Conservation (phyloP, 495 filamentous ascomycete species). For the Amniculicola lignicola region DNA sequence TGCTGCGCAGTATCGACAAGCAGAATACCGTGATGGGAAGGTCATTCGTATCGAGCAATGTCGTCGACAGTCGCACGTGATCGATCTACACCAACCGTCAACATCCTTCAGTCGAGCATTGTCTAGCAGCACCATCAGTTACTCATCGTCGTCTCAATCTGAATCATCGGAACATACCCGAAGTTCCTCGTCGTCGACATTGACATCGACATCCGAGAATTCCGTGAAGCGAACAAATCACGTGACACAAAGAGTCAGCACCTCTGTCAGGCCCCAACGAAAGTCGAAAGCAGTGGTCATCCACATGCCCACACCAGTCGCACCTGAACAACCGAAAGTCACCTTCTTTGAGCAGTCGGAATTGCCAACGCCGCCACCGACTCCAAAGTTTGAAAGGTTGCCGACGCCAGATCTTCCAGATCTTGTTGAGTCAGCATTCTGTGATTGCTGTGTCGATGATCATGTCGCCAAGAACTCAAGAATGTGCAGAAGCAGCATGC, state of each 20-base stretch:
- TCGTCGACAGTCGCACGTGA: slow-evolving; percentile 24
- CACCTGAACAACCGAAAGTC: not conserved
- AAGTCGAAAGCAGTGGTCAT: not conserved
- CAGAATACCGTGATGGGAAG: slow-evolving; percentile 20
- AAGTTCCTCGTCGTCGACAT: not conserved
- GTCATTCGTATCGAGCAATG: slow-evolving; percentile 22
- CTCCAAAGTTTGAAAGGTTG: slow-evolving; percentile 27
- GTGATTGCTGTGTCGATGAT: slow-evolving; percentile 26
- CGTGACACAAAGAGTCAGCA: not conserved
- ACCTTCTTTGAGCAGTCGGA: not conserved
- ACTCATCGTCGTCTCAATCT: not conserved
- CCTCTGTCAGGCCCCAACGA: not conserved
- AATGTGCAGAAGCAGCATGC: slow-evolving; percentile 12
- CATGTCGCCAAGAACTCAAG: slow-evolving; percentile 16
- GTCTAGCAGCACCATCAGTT: not conserved
- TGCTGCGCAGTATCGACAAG: slow-evolving; percentile 15
- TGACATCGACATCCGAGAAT: not conserved
- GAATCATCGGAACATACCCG: not conserved
- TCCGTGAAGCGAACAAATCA: not conserved
- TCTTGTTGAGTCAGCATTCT: slow-evolving; percentile 25
- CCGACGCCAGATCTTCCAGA: slow-evolving; percentile 34
- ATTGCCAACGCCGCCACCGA: slow-evolving; percentile 31
- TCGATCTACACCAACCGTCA: not conserved
- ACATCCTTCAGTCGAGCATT: not conserved
- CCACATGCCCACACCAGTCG: not conserved